Conservation (phyloP, 2,329 filamentous ascomycete genomes). For the Nothopassalora personata region DNA sequence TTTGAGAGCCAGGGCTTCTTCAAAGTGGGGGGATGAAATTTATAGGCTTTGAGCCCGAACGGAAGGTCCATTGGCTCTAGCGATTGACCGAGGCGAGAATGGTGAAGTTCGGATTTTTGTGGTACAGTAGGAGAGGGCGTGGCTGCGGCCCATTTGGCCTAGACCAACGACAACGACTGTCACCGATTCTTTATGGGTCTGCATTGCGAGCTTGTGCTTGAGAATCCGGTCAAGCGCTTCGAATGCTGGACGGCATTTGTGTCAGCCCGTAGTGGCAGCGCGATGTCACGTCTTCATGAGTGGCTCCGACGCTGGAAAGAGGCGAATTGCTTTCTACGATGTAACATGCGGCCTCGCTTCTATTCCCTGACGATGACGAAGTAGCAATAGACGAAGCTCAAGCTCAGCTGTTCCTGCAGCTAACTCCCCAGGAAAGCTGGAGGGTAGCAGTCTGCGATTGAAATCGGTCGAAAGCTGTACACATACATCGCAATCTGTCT, state of each 20-base stretch:
- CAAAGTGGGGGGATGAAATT: not conserved
- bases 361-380: not conserved
- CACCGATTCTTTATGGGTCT: too few relatives aligned
- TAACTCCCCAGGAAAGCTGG: not conserved
- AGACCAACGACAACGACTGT: conserved; percentile 1
- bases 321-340: not conserved
- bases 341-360: not conserved
- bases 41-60: not conserved
- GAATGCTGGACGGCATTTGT: too few relatives aligned
- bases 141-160: conserved; percentile 4
- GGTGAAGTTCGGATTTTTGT: not conserved
- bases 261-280: not conserved
- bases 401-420: not conserved
- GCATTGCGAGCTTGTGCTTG: not conserved
- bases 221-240: too few relatives aligned
- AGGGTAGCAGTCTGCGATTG: not conserved
- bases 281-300: not conserved
- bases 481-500: not conserved
- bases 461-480: not conserved
- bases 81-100: not conserved
- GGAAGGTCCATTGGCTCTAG: not conserved
- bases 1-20: not conserved
- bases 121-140: not conserved
- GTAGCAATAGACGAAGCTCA: not conserved
- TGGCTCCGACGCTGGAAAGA: not conserved